A percentile compares a stretch with the other conserved stretches of the same genome.
Evolutionary conservation across 2,329 filamentous ascomycete species (phyloP).

Genomic region (Fusarium proliferatum): DNA sequence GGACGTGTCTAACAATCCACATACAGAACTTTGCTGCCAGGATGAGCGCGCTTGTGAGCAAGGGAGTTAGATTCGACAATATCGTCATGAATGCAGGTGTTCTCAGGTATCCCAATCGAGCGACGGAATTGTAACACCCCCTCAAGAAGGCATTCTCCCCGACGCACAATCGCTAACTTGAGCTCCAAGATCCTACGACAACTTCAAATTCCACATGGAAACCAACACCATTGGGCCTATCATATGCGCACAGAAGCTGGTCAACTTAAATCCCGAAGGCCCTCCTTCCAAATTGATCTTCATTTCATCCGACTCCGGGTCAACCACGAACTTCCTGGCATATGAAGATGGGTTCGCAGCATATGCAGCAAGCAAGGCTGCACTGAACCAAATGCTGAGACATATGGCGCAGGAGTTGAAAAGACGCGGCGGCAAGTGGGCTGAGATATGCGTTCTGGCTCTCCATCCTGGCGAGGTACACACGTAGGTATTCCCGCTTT

Average conservation of each 20-base stretch:
- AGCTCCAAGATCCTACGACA: background rate
- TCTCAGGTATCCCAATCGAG: background rate
- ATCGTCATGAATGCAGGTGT: background rate
- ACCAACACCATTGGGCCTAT: background rate
- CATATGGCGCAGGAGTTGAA: background rate
- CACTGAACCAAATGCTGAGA: background rate
- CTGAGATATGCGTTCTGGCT: background rate
- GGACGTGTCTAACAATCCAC: no score
- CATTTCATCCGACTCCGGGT: background rate
- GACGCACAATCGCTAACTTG: background rate
- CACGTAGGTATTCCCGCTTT: rapidly evolving
- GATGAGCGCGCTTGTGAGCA: rapidly evolving
- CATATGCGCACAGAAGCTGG: background rate
- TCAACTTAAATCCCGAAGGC: background rate
- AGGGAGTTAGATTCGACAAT: no score
- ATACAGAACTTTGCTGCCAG: background rate
- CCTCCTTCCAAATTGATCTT: background rate
- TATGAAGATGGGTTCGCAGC: background rate
- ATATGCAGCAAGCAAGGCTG: background rate
- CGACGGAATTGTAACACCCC: background rate
- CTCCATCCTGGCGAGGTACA: background rate
- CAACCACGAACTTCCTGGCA: background rate
- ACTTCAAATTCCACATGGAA: background rate
- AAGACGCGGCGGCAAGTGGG: background rate
- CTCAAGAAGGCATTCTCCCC: no score